Conservation (phyloP, 768 basidiomycete species). For the Auricularia sp. region DNA sequence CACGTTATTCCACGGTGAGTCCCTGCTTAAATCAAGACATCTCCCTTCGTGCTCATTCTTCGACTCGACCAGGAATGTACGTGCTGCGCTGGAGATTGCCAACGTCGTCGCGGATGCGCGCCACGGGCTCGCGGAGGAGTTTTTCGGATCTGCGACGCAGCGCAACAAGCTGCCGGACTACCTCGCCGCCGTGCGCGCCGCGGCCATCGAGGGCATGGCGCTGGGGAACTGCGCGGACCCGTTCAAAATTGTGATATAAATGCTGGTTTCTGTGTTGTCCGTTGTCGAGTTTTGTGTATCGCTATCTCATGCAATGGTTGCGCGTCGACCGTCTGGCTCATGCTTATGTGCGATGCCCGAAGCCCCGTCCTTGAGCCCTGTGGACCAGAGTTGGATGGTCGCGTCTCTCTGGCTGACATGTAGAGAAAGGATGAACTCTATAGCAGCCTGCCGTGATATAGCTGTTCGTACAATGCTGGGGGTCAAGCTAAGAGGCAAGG, state of each 20-base stretch:
- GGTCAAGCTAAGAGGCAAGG: no score
- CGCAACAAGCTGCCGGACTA: background rate
- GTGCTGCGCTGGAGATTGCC: constrained; percentile 63
- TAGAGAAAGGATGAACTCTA: no score
- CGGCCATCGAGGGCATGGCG: background rate
- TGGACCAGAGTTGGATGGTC: no score
- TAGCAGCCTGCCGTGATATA: no score
- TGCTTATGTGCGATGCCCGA: no score
- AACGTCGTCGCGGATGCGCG: constrained; percentile 83
- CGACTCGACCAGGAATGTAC: constrained; percentile 51
- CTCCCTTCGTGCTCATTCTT: background rate
- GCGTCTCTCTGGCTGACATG: no score
- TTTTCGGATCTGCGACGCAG: constrained; percentile 28
- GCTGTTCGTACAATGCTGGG: no score
- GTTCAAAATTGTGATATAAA: background rate
- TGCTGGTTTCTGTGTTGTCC: background rate
- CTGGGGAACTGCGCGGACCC: background rate
- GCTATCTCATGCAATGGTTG: background rate
- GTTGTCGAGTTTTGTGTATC: background rate
- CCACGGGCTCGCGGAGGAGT: constrained; percentile 79
- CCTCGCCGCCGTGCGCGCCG: background rate
- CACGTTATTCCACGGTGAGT: constrained; percentile 27
- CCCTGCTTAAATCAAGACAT: background rate
- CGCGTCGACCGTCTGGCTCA: no score
- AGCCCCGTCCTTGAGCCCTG: no score